Evolutionary conservation across 345 rosid species (phyloP), one percentile per base, ranked within the genome.

Genomic region (Anacardium occidentale): DNA sequence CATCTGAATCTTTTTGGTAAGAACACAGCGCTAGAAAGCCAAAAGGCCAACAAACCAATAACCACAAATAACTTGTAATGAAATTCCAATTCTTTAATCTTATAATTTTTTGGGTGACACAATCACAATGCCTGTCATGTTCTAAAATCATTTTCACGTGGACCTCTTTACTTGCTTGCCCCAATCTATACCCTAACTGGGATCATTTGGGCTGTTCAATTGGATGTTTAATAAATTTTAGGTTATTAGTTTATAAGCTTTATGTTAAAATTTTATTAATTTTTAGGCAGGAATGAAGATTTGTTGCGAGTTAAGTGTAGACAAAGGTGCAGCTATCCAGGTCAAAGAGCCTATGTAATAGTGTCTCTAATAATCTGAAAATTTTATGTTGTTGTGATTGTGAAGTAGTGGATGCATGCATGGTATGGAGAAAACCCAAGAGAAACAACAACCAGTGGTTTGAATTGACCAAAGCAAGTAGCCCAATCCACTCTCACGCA

Each of bases 371-470:
- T 25, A 24, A 47, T 56, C 42, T 25, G 21, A 22, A 69, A 56
- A 17, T 18, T 18, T 58, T 18, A 3, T 10, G 56, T 24, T 57
- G 44, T 29, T 22, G n/a, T 56, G 40, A 42, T 56, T 3, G 44
- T 40, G 24, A 42, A 22, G n/a, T 66, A 47, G 68, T 29, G 53
- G n/a, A 6, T 70, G 21, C 2, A 52, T n/a, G n/a, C n/a, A n/a
- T n/a, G 20, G 52, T 32, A 29, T 52, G 47, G 12, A 42, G 58
- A 26, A 22, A 9, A n/a, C 50, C 64, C 13, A 17, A 25, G 74
- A 58, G 42, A 25, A 64, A 82, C 72, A 63, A 4, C 69, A 71
- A 78, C 84, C 84, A 80, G 77, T 60, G 82, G 47, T 82, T 81
- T 69, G 26, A 63, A 47, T 65, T 70, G 6, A 72, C 70, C 74